These are phyloP conservation scores for Rhizophagus sp. DNA, from an alignment of 192 early-diverging fungal species.

Conservation along the genomic window DNA sequence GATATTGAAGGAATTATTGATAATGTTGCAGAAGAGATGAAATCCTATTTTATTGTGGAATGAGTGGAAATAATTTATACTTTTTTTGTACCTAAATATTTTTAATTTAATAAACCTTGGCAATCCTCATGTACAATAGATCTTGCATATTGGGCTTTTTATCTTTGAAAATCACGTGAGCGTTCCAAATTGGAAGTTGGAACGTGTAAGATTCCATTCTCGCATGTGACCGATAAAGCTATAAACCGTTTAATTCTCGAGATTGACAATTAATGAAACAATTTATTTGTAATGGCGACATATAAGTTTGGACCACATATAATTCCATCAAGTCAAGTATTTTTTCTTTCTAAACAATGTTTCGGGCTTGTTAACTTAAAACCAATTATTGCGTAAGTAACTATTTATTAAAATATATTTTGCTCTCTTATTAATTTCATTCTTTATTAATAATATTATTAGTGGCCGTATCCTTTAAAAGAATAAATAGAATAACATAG, in stretches of 20 bases:
- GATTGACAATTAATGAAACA: too few relatives aligned
- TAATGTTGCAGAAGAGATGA: neutral
- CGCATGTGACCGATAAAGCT: too few relatives aligned
- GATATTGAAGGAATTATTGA: neutral
- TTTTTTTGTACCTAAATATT: too few relatives aligned
- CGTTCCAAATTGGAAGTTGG: too few relatives aligned
- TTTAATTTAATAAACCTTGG: too few relatives aligned
- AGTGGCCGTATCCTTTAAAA: conserved; percentile 42
- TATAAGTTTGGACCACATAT: conserved; percentile 72
- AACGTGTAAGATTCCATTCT: too few relatives aligned
- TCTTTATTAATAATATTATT: neutral
- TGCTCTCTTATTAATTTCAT: neutral
- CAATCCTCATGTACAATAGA: too few relatives aligned
- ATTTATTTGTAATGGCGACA: neutral
- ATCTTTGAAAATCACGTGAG: too few relatives aligned
- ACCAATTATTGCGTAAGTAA: conserved; percentile 74
- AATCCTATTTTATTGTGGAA: neutral
- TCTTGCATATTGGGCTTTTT: too few relatives aligned
- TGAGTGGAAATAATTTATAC: neutral
- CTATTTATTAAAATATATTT: too few relatives aligned
- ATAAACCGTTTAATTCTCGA: too few relatives aligned
- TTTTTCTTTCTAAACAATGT: conserved; percentile 67
- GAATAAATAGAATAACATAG: too few relatives aligned
- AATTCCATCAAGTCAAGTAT: conserved; percentile 73
- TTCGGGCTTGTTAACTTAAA: conserved; percentile 92